These are phyloP conservation scores for Penicillium arizonense DNA, from an alignment of 495 filamentous ascomycete species.

Conservation along the genomic window DNA sequence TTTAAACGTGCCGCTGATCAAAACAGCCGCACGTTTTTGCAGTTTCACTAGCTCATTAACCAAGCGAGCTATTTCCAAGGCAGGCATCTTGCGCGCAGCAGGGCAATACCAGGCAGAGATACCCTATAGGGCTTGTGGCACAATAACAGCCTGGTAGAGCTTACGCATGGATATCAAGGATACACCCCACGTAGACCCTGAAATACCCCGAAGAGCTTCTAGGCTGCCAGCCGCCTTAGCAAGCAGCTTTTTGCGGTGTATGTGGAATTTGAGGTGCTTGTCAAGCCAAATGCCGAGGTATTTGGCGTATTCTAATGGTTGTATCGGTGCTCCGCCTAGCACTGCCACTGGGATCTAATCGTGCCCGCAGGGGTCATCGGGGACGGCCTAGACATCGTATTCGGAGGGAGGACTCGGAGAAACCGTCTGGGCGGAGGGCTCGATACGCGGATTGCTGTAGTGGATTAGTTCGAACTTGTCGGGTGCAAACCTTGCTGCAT, in stretches of 20 bases:
- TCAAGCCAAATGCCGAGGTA: slow-evolving; percentile 20
- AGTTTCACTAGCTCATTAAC: slow-evolving; percentile 1
- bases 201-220: not conserved
- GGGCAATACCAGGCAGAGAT: slow-evolving; percentile 11
- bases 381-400: not conserved
- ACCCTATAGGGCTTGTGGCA: slow-evolving; percentile 19
- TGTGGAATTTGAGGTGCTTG: slow-evolving; percentile 11
- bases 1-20: slow-evolving; percentile 13
- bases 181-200: no score
- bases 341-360: not conserved
- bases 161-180: no score
- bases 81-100: not conserved
- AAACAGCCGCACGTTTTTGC: slow-evolving; percentile 4
- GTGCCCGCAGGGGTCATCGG: not conserved
- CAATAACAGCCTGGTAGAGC: slow-evolving; percentile 6
- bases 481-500: not conserved
- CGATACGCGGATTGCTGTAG: not conserved
- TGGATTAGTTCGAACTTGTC: slow-evolving; percentile 10
- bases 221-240: slow-evolving; percentile 9
- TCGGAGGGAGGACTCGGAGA: not conserved
- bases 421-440: no score
- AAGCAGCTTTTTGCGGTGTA: slow-evolving; percentile 5
- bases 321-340: not conserved
- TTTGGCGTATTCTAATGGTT: not conserved
- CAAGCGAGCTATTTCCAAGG: not conserved